Base-by-base conservation (phyloP, 1,284 basidiomycete species). In the Ganoderma boninense region DNA sequence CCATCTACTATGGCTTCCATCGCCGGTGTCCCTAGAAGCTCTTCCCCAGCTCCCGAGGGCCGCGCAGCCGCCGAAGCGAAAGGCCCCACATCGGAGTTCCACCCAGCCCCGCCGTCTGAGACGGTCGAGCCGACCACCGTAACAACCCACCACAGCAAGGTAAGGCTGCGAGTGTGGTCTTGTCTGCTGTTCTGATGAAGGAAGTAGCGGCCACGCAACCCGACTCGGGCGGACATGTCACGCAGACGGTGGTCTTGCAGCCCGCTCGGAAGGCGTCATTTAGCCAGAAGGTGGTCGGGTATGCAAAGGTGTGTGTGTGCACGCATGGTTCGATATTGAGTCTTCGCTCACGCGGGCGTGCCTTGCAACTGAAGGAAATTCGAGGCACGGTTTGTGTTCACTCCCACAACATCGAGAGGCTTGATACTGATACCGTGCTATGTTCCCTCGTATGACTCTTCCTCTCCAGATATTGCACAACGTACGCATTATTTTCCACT, bases 251-350 rank as follows among this genome's bases (percentile, higher is more conserved):
- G 10, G 44, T 66, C 20, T 44, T 67, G 46, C 65, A 69, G 18
- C 67, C 67, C 4, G 42, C 63, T 23, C 66, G 54, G 32, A 57
- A 68, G 63, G 70, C 73, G 0, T 70, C 73, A 0, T 74, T 74
- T 44, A 67, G 46, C 20, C 73, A 74, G 61, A 69, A 71, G n/a
- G 73, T 74, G 23, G 69, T 74, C 29, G 73, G 73, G 0, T 71
- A 74, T 29, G 73, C 73, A 1, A 74, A 74, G 72, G 72, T 71
- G 67, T 13, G 72, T 35, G 13, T 38, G 10, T 10, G 4, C 16
- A 35, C 29, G 16, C 6, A 4, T 44, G 4, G 10, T 35, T 29
- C 8, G 2, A 6, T 0, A 35, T 32, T 14, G 18, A 35, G 32
- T 20, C 11, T 20, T 23, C 35, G 11, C 43, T 16, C 43, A 43